Base-by-base conservation (phyloP, 2,329 filamentous ascomycete genomes). In the Exserohilum rostratum region DNA sequence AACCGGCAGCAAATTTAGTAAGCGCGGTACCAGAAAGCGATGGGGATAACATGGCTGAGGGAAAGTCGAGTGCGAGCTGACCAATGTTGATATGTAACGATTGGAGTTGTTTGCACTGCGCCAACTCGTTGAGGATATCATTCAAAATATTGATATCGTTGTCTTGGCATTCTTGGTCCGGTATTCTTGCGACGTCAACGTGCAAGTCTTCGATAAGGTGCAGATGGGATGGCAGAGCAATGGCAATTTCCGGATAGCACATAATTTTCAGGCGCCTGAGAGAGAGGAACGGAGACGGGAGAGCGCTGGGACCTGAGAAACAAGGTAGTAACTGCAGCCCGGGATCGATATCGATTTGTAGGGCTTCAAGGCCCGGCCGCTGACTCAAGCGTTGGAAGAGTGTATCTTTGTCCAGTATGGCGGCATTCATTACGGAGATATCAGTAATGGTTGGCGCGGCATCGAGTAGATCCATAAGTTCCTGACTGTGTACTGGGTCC, bases 281-380 rank as follows among this genome's bases (percentile, higher is more conserved):
- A 3, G 60, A 61, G 12, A 55, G 34, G 42, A 74, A 70, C 2
- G 63, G 58, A 15, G 53, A 45, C 3, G 62, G 22, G 1, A 64
- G 35, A 5, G 58, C 55, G 40, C 48, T 45, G 5, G 61, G 62
- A 2, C 61, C 62, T 18, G 56, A 46, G 10, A 74, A 58, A 7
- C 59, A 50, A 12, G 69, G 61, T 2, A 72, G 42, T 5, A 70
- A 50, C 34, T 62, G 38, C 25, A 68, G 9, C 2, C 66, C 65
- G 15, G 71, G 70, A 7, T 73, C 70, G 25, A 74, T 57, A 38
- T 71, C 69, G 13, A 72, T 68, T 39, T 73, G 66, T n/a, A 74
- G 55, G 4, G 50, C 55, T 50, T 66, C 56, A 9, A 74, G 53
- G 12, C 61, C 58, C 22, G 51, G 38, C 4, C 66, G 64, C 47